Conservation (phyloP, 805 yeast species). For the Zygoascus flipseniorum region DNA sequence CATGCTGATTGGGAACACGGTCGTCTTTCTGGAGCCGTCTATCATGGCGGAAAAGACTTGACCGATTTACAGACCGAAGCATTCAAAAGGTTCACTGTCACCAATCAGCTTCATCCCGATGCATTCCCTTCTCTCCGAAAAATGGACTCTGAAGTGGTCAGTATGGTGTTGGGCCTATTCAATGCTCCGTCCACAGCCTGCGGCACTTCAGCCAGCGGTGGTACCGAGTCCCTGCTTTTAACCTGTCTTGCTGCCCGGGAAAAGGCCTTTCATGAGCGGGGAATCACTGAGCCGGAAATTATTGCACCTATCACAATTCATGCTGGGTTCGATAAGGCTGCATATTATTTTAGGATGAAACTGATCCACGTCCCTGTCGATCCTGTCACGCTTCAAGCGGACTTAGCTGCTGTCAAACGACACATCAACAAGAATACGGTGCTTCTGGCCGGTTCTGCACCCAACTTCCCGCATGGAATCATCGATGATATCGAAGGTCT, state of each 20-base stretch:
- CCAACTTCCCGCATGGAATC: conserved; percentile 95
- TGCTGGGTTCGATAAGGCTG: conserved; percentile 93
- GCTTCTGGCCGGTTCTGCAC: conserved; percentile 85
- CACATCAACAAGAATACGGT: conserved; percentile 75
- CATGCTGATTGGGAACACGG: conserved; percentile 82
- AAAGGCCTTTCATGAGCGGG: conserved; percentile 44
- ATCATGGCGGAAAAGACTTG: conserved; percentile 86
- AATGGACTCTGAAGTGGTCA: conserved; percentile 91
- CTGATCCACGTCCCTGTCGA: conserved; percentile 74
- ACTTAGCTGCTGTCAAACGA: conserved; percentile 49
- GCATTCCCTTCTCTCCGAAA: conserved; percentile 93
- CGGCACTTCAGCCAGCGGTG: conserved; percentile 89
- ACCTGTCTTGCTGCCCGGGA: conserved; percentile 86
- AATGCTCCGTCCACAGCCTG: conserved; percentile 68
- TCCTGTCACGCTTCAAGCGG: conserved; percentile 57
- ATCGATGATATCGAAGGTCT: conserved; percentile 78
- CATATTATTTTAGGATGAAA: conserved; percentile 80
- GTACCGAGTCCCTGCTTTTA: conserved; percentile 84
- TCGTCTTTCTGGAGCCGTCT: conserved; percentile 88
- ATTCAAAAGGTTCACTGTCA: conserved; percentile 67
- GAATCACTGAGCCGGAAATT: conserved; percentile 71
- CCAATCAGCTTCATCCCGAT: conserved; percentile 95
- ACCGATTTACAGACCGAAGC: conserved; percentile 68
- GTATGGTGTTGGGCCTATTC: conserved; percentile 77
- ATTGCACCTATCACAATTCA: conserved; percentile 85